Base-by-base conservation (phyloP, 208 protist genomes). In the Leishmania gerbilli region DNA sequence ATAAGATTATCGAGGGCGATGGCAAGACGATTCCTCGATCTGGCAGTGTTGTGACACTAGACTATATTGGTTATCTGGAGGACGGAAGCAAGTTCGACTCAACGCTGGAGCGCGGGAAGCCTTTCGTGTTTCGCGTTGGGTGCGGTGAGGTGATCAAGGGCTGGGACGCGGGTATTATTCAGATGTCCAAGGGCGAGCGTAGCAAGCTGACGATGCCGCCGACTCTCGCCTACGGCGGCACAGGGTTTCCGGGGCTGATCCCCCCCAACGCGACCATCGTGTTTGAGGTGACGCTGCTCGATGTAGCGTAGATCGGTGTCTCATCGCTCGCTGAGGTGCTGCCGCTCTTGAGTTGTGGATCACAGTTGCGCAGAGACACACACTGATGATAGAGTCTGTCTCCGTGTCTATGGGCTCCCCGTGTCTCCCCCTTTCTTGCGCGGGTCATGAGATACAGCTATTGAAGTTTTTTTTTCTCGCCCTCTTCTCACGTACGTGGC, bases 81-180 rank as follows among this genome's bases (percentile, higher is more conserved):
- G 94, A 98, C 64, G 94, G 94, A 60, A 91, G 87, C 72, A 92
- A 90, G 86, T 98, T 98, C 77, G 96, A 98, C 89, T 96, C 92
- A 51, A 97, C 94, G 31, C 86, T 93, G 49, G 91, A 95, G 49
- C 85, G 95, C n/a, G 91, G 91, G n/a, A 94, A 93, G 85, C 97
- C 97, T 1, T 98, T 98, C 88, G 94, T 97, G 47, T 99, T 99
- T 79, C 90, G 93, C 65, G 92, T 99, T 0, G 95, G 95, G 27
- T 94, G 92, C 69, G 97, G 96, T 31, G 91, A 99, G 88, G 97
- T 98, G 17, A 94, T 99, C 77, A 93, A 97, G 76, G 97, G 97
- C 45, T 99, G 97, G 96, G 97, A 99, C 79, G 93, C 98, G 84
- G 97, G 97, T n/a, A 96, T 99, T 71, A 79, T 96, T 45, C 93